Base-by-base conservation (phyloP, 768 basidiomycete species). In the Pholiota conissans region DNA sequence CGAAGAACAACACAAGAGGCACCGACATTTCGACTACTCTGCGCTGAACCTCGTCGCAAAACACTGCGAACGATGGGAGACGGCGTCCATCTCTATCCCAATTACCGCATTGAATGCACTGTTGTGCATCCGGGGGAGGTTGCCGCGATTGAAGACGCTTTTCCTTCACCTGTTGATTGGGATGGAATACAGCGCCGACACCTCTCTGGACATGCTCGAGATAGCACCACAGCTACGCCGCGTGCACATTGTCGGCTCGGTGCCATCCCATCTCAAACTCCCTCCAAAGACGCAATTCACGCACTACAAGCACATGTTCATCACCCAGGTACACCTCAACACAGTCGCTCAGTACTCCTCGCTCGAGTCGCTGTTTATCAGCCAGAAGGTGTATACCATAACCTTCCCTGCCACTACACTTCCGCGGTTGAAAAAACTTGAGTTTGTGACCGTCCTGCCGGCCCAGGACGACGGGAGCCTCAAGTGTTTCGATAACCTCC, bases 31-130 rank as follows among this genome's bases (percentile, higher is more conserved):
- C 16, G 24, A 50, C n/a, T 49, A 46, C 20, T 39, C 49, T 20
- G 30, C 39, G 9, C 4, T 57, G 9, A 39, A 42, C 10, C 24
- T 57, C 16, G 48, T 57, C n/a, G 40, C 16, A 11, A 7, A 22
- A 24, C 56, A 57, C 22, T n/a, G 49, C 30, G 56, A 57, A 22
- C 27, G 49, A 8, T 57, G 56, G 56, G 11, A 37, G 42, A 57
- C 56, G 14, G 30, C 40, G 18, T 35, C 49, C 11, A 45, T 54
- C 39, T 54, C 40, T n/a, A 22, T 54, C 3, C 30, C 53, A 8
- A 27, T 24, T 13, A n/a, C 28, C 8, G 29, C 30, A 3, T 10
- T 54, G 27, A 18, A 28, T 20, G 7, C 26, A 27, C 40, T 54
- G 18, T 28, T 18, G 29, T 16, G 13, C 24, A 46, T 54, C 20